Evolutionary conservation across 768 basidiomycete species (phyloP), one percentile per base, ranked within the genome.

Genomic region (Lentinula detonsa): DNA sequence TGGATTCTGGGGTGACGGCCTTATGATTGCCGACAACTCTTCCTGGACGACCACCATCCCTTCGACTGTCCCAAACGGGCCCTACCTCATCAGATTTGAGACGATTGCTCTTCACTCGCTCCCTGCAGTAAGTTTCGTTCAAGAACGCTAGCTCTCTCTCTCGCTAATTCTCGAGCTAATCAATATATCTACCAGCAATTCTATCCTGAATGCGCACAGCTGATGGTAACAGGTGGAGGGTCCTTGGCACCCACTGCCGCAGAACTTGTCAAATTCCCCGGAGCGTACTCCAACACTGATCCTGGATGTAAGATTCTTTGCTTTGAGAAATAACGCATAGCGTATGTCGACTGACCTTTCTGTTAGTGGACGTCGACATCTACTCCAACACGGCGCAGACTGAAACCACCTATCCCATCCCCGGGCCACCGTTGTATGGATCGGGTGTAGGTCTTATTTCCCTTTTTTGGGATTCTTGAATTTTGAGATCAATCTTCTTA

Each of bases 151-250:
- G 34, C 21, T n/a, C 13, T 42, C 56, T 11, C 46, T 15, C 13
- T 10, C 37, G n/a, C 31, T 37, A 15, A 46, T 40, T 11, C 46
- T 15, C 13, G 13, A 40, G n/a, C 31, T 37, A 15, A 46, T 40
- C 15, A 43, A 40, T 46, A 34, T 51, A 28, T 37, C 3, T 39
- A 2, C 39, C 8, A 84, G 71, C 85, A 91, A 79, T 83, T 90
- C 70, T 91, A 91, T 67, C 85, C 87, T 0, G 84, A 86, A 66
- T 79, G 79, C 57, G 79, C 79, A 13, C 79, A 81, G 64, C 69
- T 79, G 23, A 61, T 65, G 34, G 78, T 81, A 60, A 76, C 74
- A 23, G 75, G 74, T 34, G 76, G 78, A 34, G 79, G 79, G 7
- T 71, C 63, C 57, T 63, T 72, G 9, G 73, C 74, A 1, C 79